A percentile compares a stretch with the other conserved stretches of the same genome.
Evolutionary conservation across 2,329 filamentous ascomycete genomes (phyloP).

Genomic region (Aquanectria penicillioides): DNA sequence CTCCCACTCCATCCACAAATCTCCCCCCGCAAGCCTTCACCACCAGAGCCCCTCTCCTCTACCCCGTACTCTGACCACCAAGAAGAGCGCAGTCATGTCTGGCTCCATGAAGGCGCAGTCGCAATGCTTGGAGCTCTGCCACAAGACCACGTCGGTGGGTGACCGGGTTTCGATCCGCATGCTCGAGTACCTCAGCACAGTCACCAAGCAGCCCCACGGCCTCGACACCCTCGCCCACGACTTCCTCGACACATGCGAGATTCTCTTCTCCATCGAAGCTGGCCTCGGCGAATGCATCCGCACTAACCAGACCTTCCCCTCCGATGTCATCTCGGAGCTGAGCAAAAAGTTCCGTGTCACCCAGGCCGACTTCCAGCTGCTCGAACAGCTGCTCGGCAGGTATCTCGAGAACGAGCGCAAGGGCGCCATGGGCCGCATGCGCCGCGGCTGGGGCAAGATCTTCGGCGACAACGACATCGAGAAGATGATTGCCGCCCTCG

Average conservation of each 20-base stretch:
- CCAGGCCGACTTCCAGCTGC: constrained; percentile 68
- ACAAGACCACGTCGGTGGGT: constrained; percentile 66
- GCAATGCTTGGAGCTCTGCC: constrained; percentile 58
- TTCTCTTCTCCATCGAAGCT: constrained; percentile 74
- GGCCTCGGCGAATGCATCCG: constrained; percentile 66
- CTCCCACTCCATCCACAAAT: background rate
- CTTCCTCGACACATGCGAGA: constrained; percentile 73
- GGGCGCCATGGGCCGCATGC: constrained; percentile 66
- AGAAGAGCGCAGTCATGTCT: constrained; percentile 38
- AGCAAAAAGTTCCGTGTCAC: constrained; percentile 71
- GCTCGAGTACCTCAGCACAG: constrained; percentile 70
- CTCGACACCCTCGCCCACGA: constrained; percentile 70
- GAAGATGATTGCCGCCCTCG: constrained; percentile 66
- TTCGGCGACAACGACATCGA: constrained; percentile 70
- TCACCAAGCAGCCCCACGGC: constrained; percentile 63
- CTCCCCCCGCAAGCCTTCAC: background rate
- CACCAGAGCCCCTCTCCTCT: constrained; percentile 10
- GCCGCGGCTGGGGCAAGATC: constrained; percentile 71
- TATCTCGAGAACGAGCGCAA: constrained; percentile 71
- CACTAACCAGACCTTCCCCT: constrained; percentile 63
- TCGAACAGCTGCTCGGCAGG: constrained; percentile 71
- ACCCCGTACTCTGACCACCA: constrained; percentile 30
- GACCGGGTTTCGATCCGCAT: constrained; percentile 73
- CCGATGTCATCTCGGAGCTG: constrained; percentile 71
- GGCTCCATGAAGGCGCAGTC: constrained; percentile 43